Conservation (phyloP, 371 early-diverging fungal genomes). For the Rhizopus stolonifer region DNA sequence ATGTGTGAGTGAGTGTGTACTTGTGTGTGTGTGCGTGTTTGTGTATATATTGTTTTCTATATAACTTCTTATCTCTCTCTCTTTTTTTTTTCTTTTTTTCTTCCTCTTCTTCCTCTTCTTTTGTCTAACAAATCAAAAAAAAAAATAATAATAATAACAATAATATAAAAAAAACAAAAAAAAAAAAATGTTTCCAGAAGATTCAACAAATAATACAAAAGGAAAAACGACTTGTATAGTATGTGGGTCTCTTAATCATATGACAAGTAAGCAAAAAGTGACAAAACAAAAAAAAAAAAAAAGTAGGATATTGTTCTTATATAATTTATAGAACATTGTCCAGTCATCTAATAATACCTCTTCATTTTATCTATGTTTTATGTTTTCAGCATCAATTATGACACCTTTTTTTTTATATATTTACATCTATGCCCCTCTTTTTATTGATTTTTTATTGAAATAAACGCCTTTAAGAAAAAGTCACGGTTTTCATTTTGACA, state of each 20-base stretch:
- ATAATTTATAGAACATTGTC: conserved; percentile 29
- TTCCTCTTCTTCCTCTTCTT: conserved; percentile 1
- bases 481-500: too few species aligned
- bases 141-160: too few species aligned
- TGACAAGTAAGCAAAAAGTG: conserved; percentile 34
- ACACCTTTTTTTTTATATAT: background rate
- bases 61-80: background rate
- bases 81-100: background rate
- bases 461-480: too few species aligned
- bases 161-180: background rate
- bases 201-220: conserved; percentile 1
- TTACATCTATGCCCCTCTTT: too few species aligned
- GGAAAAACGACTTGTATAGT: conserved; percentile 22
- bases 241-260: conserved; percentile 37
- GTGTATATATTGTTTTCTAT: too few species aligned
- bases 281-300: background rate
- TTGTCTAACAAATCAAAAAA: too few species aligned
- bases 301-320: too few species aligned
- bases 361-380: background rate
- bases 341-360: conserved; percentile 28
- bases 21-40: too few species aligned
- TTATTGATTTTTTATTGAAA: too few species aligned
- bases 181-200: conserved; percentile 1
- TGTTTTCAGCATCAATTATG: too few species aligned
- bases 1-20: too few species aligned